These are phyloP conservation scores for Aquilaria agallochum DNA, from an alignment of 441 rosid species.

Conservation along the genomic window DNA sequence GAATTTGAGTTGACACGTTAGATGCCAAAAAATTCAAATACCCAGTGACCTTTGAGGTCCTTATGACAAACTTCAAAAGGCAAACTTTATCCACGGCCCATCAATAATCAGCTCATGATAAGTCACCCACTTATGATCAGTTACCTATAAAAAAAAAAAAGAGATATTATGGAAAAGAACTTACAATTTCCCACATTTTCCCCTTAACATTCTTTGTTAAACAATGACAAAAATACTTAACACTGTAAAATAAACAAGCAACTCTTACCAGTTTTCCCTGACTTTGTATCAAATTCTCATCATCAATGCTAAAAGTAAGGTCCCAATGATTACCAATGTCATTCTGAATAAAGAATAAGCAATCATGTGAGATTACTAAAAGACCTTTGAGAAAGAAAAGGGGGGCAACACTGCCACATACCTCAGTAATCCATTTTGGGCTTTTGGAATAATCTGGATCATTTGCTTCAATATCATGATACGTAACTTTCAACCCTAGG, in stretches of 20 bases:
- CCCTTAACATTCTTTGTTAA: too few species aligned
- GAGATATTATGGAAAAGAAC: slow-evolving; percentile 5
- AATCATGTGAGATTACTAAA: not conserved
- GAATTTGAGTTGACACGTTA: too few species aligned
- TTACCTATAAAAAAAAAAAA: too few species aligned
- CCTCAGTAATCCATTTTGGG: slow-evolving; percentile 98
- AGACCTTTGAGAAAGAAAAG: not conserved
- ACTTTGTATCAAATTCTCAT: slow-evolving; percentile 82
- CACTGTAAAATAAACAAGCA: not conserved
- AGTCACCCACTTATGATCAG: slow-evolving; percentile 47
- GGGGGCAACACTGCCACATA: slow-evolving; percentile 16
- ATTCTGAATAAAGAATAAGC: slow-evolving; percentile 49
- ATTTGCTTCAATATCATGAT: slow-evolving; percentile 95
- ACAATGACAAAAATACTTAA: not conserved
- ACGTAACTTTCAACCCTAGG: slow-evolving; percentile 83
- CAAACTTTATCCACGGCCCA: slow-evolving; percentile 93
- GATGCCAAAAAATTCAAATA: slow-evolving; percentile 1
- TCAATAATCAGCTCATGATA: slow-evolving; percentile 90
- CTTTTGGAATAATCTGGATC: slow-evolving; percentile 87
- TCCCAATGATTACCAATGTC: slow-evolving; percentile 71
- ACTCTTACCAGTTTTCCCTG: slow-evolving; percentile 65
- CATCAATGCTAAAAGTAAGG: slow-evolving; percentile 94
- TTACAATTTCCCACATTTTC: too few species aligned
- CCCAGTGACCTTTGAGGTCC: slow-evolving; percentile 86
- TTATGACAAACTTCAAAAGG: slow-evolving; percentile 90